A percentile compares a stretch with the other conserved stretches of the same genome.
Evolutionary conservation across 148 eudicot species (phyloP).

Genomic region (Agrostemma githago): DNA sequence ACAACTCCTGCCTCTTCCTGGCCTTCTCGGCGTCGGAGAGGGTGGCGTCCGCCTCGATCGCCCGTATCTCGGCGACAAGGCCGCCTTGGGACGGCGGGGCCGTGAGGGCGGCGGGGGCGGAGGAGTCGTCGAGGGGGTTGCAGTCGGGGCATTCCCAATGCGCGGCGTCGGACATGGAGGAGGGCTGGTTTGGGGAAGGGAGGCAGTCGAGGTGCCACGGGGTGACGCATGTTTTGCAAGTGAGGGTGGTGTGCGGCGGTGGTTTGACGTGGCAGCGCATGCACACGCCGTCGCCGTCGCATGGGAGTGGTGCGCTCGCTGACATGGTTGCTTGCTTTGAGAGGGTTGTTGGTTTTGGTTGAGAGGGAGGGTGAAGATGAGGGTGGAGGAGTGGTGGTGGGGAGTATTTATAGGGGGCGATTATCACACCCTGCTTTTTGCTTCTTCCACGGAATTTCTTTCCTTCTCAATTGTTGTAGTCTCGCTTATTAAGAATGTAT

Average conservation of each 20-base stretch:
- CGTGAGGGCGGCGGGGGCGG: neutral
- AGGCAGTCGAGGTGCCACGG: slow-evolving; percentile 85
- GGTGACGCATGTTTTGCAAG: slow-evolving; percentile 59
- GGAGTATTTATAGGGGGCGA: neutral
- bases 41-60: slow-evolving; percentile 57
- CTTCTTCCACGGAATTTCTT: too few species aligned
- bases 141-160: slow-evolving; percentile 88
- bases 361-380: neutral
- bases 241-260: slow-evolving; percentile 35
- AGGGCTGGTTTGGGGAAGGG: slow-evolving; percentile 21
- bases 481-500: too few species aligned
- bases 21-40: slow-evolving; percentile 69
- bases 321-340: neutral
- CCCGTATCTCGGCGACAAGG: slow-evolving; percentile 46
- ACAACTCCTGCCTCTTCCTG: slow-evolving; percentile 49
- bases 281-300: slow-evolving; percentile 67
- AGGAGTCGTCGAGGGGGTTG: slow-evolving; percentile 15
- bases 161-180: slow-evolving; percentile 34
- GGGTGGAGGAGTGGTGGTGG: neutral
- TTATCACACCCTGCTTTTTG: neutral
- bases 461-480: too few species aligned
- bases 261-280: slow-evolving; percentile 60
- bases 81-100: slow-evolving; percentile 17
- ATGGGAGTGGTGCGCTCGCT: slow-evolving; percentile 34
- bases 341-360: neutral